Evolutionary conservation across 148 eudicot genomes (phyloP), one percentile per base, ranked within the genome.

Genomic region (Spergularia bocconei): DNA sequence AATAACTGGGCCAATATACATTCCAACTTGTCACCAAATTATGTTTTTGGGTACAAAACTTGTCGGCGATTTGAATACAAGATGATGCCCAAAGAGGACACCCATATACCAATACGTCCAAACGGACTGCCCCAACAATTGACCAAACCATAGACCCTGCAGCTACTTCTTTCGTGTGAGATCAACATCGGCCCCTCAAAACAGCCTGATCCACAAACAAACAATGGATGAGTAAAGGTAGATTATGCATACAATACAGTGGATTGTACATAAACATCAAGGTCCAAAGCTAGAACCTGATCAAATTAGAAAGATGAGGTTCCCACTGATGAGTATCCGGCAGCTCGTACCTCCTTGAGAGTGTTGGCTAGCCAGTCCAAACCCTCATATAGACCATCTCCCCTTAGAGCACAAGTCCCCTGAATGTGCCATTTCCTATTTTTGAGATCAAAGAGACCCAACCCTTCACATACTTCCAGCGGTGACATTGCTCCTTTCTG

Each of bases 401-500:
- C 99, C 82, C 74, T 88, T 5, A 92, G 84, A 14, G 99, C 99
- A 78, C 99, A 95, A 70, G 99, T 91, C 81, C 99, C 98, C 70
- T 95, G 99, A 79, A 92, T 89, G 80, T 95, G 99, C 99, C 99
- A 95, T 84, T 95, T 95, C 77, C 99, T 79, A 84, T 90, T 90
- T 83, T 91, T 92, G 41, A 95, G 94, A 77, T 88, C 97, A 72
- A 79, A 87, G 58, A 95, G 90, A 36, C 94, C 99, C 55, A 95
- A 82, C 33, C 99, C 98, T 84, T 95, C 91, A 79, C 98, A 95
- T 51, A 95, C 99, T 72, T 92, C 99, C 90, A 87, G 81, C 10
- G 99, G 93, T 68, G 94, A 67, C 99, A 95, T 95, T 69, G 99
- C 99, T 78, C 99, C 99, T 88, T 84, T 95, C 98, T 95, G 85